phyloP scores from a whole-genome alignment of 768 basidiomycete genomes.

The Gymnopilus dilepis region DNA sequence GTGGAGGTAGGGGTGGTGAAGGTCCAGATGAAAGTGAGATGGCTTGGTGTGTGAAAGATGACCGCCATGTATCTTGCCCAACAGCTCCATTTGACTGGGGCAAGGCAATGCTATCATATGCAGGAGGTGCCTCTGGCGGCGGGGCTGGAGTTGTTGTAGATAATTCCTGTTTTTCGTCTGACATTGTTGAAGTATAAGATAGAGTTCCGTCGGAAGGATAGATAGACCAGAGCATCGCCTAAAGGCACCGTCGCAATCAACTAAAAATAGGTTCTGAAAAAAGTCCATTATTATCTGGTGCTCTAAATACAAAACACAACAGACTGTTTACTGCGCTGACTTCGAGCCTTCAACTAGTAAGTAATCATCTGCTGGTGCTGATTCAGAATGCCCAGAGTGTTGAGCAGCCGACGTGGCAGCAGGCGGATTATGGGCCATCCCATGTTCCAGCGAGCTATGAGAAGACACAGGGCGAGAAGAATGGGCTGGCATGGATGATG shows the following conservation, averaged over 20 bases:
- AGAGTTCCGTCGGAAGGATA: not conserved
- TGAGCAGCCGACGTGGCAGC: not conserved
- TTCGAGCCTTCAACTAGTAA: not conserved
- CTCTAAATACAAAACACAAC: not conserved
- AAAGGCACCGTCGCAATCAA: not conserved
- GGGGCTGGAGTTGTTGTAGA: not conserved
- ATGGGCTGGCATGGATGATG: not conserved
- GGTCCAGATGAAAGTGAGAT: conserved; percentile 6
- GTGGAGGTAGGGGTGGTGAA: conserved; percentile 1
- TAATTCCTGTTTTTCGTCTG: conserved; percentile 13
- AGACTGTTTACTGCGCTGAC: not conserved
- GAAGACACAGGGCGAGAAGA: not conserved
- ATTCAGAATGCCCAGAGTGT: not conserved
- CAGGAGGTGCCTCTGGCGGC: conserved; percentile 34
- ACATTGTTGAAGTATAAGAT: conserved; percentile 5
- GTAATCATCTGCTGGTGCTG: not conserved
- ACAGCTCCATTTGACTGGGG: not conserved
- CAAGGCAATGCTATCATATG: conserved; percentile 32
- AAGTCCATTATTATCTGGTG: not conserved
- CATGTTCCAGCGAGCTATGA: not conserved
- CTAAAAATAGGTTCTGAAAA: not conserved
- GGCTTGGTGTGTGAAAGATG: conserved; percentile 16
- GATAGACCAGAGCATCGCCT: not conserved
- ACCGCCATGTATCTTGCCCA: conserved; percentile 16
- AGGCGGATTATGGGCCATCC: not conserved